Evolutionary conservation across 768 basidiomycete genomes (phyloP), one percentile per base, ranked within the genome.

Genomic region (Kwoniella pini): DNA sequence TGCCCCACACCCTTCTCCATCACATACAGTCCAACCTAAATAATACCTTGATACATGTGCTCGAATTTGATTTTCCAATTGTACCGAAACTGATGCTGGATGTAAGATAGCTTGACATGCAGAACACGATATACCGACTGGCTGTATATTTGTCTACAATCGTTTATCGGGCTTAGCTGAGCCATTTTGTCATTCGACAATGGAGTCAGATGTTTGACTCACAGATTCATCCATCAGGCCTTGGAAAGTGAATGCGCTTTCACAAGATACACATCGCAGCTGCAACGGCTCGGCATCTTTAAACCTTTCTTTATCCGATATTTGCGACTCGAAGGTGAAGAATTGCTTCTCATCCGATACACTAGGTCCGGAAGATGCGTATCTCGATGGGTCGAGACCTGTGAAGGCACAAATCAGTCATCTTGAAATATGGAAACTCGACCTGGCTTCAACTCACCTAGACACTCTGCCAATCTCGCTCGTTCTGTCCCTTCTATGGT

Each of bases 401-500:
- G 46, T 26, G 9, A 1, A 15, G 26, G 4, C 17, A 4, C 7
- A 42, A 42, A 7, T 42, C n/a, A 10, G 7, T 42, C 40, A 42
- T 10, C 43, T 26, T 11, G 11, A 19, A 31, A 17, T 39, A 26
- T 26, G 27, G 22, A 28, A 24, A 57, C 40, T 4, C 12, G 46
- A n/a, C 39, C 11, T 13, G 19, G n/a, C 44, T 43, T 64, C 19
- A n/a, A 77, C 83, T 53, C 74, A 91, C 93, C 95, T 5, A 99
- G 85, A 76, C 92, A 97, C 80, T 98, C 95, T 0, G 96, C 96
- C 21, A 99, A 81, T 33, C 94, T 84, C 6, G 93, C 82, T 26
- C 90, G 85, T 69, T 98, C 95, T 0, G 94, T 97, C 6, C 94
- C 95, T 68, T 96, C 91, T 44, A 99, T 98, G 1, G 90, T 88